Evolutionary conservation across 768 basidiomycete species (phyloP).

Genomic region (Suillus decipiens): DNA sequence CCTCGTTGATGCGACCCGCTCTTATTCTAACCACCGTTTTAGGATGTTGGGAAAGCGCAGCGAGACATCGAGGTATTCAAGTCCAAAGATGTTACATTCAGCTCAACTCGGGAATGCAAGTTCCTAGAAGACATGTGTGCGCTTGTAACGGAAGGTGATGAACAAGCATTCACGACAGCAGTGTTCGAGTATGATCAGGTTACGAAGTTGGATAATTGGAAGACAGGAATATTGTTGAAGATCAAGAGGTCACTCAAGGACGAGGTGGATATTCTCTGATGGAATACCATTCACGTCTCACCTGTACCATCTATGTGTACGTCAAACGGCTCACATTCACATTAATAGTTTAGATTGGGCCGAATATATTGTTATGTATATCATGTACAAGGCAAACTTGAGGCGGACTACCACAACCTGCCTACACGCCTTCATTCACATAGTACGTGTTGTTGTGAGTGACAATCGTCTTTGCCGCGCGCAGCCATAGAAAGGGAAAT

Average conservation of each 20-base stretch:
- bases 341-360: neutral
- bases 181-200: conserved; percentile 93
- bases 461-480: neutral
- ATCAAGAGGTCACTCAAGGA: conserved; percentile 81
- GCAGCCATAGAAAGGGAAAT: neutral
- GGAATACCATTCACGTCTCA: neutral
- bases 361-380: conserved; percentile 4
- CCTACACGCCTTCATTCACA: neutral
- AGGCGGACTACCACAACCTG: neutral
- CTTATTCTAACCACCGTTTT: conserved; percentile 15
- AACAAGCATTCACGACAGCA: conserved; percentile 76
- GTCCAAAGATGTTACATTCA: conserved; percentile 83
- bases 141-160: conserved; percentile 71
- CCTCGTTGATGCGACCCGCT: neutral
- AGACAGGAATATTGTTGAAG: conserved; percentile 86
- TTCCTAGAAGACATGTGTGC: conserved; percentile 79
- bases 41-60: conserved; percentile 86
- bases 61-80: conserved; percentile 79
- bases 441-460: neutral
- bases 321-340: neutral
- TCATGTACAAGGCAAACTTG: neutral
- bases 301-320: neutral
- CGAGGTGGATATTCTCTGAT: conserved; percentile 42
- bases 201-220: conserved; percentile 94
- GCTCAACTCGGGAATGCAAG: conserved; percentile 88